Base-by-base conservation (phyloP, 2,329 filamentous ascomycete species). In the Rhinocladiella similis region DNA sequence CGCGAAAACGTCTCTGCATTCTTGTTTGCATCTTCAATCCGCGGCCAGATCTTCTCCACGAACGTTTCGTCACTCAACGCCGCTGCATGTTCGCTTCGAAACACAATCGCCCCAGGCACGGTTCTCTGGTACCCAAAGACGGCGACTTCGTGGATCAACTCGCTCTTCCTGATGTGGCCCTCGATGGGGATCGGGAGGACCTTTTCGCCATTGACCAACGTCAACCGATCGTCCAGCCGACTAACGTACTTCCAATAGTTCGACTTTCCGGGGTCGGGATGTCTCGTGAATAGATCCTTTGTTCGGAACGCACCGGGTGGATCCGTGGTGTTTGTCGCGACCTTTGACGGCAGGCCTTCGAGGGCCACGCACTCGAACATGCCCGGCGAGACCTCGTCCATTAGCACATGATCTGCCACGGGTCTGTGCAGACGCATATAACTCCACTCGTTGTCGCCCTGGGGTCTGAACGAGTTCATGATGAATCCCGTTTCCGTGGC, bases 401-500 rank as follows among this genome's bases (percentile, higher is more conserved):
- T 83, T 78, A 41, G 86, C 80, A 82, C 59, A 54, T 72, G 62
- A 0, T 67, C 49, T 1, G 68, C 42, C 18, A 68, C 69, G 12
- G 69, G 49, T 81, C 63, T 68, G 1, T 71, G 66, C 1, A 75
- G 69, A 9, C 83, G 75, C 1, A 87, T 71, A 56, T 82, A 85
- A 57, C 85, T 78, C 84, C 84, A 88, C 1, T 80, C 79, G 13
- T 70, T 75, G 54, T 87, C 83, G 0, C 57, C 66, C 0, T 50
- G 55, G 52, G 81, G 87, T 14, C 84, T 76, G 64, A 83, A 77
- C 0, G 84, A 87, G 3, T 81, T 85, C 65, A 87, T 75, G 14
- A 87, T 67, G 56, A 87, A 87, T 0, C 84, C 84, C 50, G 83
- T 87, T 65, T 88, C 85, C 10, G 83, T 81, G 61, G 83, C 87